These are phyloP conservation scores for Endothia cerciana DNA, from an alignment of 2,329 filamentous ascomycete genomes.

Conservation along the genomic window DNA sequence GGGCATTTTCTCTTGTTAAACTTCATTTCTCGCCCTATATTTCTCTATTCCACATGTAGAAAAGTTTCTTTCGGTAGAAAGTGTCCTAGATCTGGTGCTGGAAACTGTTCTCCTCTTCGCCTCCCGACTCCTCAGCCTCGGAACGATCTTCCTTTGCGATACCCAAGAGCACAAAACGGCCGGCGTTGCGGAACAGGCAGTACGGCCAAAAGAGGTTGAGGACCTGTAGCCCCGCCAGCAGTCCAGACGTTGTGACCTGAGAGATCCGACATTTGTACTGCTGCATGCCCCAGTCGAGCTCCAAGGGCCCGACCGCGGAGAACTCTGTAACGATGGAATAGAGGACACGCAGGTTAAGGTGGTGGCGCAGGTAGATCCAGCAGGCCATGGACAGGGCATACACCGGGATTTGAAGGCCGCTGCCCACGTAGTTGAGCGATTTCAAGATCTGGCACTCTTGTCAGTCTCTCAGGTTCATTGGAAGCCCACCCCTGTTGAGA, in stretches of 20 bases:
- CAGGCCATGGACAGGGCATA: slow-evolving; percentile 79
- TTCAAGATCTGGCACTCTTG: slow-evolving; percentile 74
- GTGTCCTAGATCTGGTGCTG: too few relatives aligned
- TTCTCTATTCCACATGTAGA: too few relatives aligned
- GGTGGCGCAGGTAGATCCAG: slow-evolving; percentile 92
- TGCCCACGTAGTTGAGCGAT: slow-evolving; percentile 87
- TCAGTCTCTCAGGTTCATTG: background rate
- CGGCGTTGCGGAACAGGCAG: background rate
- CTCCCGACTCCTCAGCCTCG: background rate
- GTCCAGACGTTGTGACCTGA: slow-evolving; percentile 35
- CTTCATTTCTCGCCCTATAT: too few relatives aligned
- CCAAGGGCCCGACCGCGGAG: slow-evolving; percentile 46
- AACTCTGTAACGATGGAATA: slow-evolving; percentile 77
- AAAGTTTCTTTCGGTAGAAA: too few relatives aligned
- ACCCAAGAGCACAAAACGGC: background rate
- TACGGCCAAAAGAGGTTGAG: slow-evolving; percentile 8
- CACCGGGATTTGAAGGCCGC: slow-evolving; percentile 77
- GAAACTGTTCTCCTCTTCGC: background rate
- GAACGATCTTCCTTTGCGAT: slow-evolving; percentile 7
- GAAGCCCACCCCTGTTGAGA: background rate
- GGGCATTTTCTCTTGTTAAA: too few relatives aligned
- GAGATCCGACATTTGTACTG: slow-evolving; percentile 78
- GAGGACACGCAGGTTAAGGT: slow-evolving; percentile 77
- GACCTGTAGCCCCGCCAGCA: background rate
- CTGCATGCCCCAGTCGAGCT: slow-evolving; percentile 74